A percentile compares a stretch with the other conserved stretches of the same genome.
Conservation (phyloP, 2,329 filamentous ascomycete genomes). For the Alternaria incomplexa region DNA sequence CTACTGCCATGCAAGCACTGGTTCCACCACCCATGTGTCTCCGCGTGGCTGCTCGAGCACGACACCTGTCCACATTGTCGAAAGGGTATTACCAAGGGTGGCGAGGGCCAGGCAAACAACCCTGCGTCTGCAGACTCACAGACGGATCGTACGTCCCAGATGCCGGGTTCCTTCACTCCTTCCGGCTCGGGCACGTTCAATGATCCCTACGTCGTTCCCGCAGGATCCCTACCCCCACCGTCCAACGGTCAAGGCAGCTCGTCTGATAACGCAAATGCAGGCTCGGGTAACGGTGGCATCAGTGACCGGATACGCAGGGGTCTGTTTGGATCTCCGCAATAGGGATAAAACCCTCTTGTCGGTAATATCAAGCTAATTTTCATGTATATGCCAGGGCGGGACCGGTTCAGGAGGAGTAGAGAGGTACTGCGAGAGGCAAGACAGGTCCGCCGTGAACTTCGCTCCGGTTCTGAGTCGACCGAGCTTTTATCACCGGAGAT, state of each 20-base stretch:
- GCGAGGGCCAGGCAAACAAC: slow-evolving; percentile 24
- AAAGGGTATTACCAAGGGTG: slow-evolving; percentile 55
- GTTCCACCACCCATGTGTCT: slow-evolving; percentile 86
- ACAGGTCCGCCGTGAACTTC: neutral
- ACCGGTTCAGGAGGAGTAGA: slow-evolving; percentile 3
- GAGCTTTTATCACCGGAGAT: neutral
- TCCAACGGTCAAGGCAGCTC: slow-evolving; percentile 2
- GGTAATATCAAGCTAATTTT: slow-evolving; percentile 4
- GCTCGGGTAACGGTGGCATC: slow-evolving; percentile 24
- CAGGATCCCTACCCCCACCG: slow-evolving; percentile 14
- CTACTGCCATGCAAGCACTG: slow-evolving; percentile 88
- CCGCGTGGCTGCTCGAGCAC: slow-evolving; percentile 85
- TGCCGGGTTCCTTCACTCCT: slow-evolving; percentile 40
- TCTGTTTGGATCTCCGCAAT: slow-evolving; percentile 39
- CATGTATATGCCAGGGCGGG: neutral
- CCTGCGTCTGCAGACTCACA: slow-evolving; percentile 2
- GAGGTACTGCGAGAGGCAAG: slow-evolving; percentile 1
- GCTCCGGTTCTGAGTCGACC: neutral
- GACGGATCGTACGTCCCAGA: slow-evolving; percentile 19
- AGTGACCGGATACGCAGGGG: slow-evolving; percentile 42
- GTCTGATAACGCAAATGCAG: slow-evolving; percentile 17
- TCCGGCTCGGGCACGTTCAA: slow-evolving; percentile 23
- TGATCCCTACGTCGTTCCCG: slow-evolving; percentile 28
- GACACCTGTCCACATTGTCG: slow-evolving; percentile 90
- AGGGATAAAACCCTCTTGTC: slow-evolving; percentile 9